Base-by-base conservation (phyloP, 768 basidiomycete species). In the Termitomyces sp. region DNA sequence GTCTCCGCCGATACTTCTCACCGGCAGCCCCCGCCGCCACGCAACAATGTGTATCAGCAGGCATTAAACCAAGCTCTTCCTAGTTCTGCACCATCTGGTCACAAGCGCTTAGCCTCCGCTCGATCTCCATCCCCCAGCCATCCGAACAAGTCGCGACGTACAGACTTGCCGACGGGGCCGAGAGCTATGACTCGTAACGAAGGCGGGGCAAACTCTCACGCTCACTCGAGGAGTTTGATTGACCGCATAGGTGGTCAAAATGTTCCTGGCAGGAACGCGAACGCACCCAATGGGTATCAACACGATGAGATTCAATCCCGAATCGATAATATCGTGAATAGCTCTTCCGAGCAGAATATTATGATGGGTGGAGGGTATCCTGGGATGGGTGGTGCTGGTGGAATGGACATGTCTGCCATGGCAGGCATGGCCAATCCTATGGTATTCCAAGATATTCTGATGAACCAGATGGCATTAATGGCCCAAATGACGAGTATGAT, bases 381-480 rank as follows among this genome's bases (percentile, higher is more conserved):
- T 56, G 79, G 75, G 37, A 76, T 76, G 73, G 70, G 69, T 60
- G 72, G 68, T 51, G 70, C 74, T 66, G 70, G 73, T 63, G 76
- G 78, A 46, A 83, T 89, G 83, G 86, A 92, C 70, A 87, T 89
- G 83, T 80, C 77, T 59, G 77, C 81, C 8, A 78, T 86, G 77
- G 80, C 79, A 42, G 78, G 74, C 60, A 84, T 84, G 77, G 74
- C 81, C 50, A 92, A 87, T 67, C 87, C 89, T 45, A 65, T 91
- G 62, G 75, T 89, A 74, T 73, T 96, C 66, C 94, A 94, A 73
- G 93, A 93, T 71, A 88, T 95, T 83, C 87, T 95, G 86, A 87
- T 91, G 84, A 91, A 84, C 72, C 89, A 94, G 71, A 92, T 93
- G 90, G 89, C 92, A 32, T 81, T 96, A 69, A 95, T 96, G 94